Percentiles rank a stretch among this genome's conserved stretches.
Conservation (phyloP, 345 rosid species). For the Eucalyptus grandis region DNA sequence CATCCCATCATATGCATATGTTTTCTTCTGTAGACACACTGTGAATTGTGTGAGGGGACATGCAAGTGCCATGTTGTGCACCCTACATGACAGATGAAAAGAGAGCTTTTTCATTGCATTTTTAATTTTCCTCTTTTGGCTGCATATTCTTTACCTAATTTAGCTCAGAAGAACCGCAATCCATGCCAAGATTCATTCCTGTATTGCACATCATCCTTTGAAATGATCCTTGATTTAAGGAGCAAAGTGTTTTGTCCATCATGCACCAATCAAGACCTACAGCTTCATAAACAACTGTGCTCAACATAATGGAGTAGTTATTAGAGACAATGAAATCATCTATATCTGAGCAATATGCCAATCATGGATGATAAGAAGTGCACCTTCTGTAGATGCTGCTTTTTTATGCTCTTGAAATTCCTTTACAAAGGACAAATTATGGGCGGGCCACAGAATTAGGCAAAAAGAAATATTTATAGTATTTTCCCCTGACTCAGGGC, state of each 20-base stretch:
- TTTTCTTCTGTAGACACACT: background rate
- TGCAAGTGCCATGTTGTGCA: background rate
- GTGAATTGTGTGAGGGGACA: background rate
- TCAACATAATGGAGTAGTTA: background rate
- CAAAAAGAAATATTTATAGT: background rate
- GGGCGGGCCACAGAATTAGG: background rate
- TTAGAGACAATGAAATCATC: background rate
- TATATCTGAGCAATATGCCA: background rate
- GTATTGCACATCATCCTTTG: background rate
- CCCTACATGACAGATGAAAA: background rate
- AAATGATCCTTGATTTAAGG: background rate
- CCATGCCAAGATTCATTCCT: background rate
- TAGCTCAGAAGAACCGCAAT: background rate
- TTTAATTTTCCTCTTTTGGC: background rate
- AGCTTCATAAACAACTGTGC: background rate
- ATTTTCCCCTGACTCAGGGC: background rate
- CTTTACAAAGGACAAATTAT: background rate
- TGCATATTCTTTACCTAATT: background rate
- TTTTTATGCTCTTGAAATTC: background rate
- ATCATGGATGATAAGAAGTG: background rate
- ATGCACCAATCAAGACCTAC: background rate
- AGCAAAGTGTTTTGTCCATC: background rate
- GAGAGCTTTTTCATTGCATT: background rate
- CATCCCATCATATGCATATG: background rate
- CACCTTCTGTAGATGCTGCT: background rate